A percentile compares a stretch with the other conserved stretches of the same genome.
phyloP scores from a whole-genome alignment of 768 basidiomycete genomes.

The Pluteus cervinus region DNA sequence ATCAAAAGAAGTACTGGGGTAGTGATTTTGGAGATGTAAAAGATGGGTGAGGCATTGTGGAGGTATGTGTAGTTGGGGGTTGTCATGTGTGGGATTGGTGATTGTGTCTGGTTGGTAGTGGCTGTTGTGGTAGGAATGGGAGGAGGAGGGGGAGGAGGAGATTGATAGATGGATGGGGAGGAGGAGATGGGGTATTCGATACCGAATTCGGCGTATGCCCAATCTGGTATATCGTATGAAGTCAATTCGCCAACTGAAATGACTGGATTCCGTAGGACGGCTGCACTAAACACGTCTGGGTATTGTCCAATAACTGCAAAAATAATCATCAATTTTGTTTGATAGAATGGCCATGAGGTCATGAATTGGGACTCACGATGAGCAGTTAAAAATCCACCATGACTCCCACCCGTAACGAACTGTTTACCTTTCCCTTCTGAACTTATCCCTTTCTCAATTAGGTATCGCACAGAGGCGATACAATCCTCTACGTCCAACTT shows the following conservation, averaged over 20 bases:
- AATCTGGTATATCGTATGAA: constrained; percentile 64
- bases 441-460: constrained; percentile 45
- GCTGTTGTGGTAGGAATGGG: constrained; percentile 1
- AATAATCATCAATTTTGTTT: not conserved
- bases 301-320: constrained; percentile 53
- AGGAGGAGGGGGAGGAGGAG: constrained; percentile 3
- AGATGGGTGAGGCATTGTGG: constrained; percentile 49
- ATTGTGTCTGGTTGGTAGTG: constrained; percentile 1
- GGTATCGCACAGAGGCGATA: constrained; percentile 44
- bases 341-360: not conserved
- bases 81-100: constrained; percentile 31
- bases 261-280: constrained; percentile 65
- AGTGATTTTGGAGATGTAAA: constrained; percentile 41
- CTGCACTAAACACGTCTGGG: constrained; percentile 57
- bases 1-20: constrained; percentile 53
- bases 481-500: constrained; percentile 62
- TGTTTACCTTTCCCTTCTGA: constrained; percentile 42
- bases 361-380: constrained; percentile 40
- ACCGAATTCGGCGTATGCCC: constrained; percentile 49
- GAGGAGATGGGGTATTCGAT: constrained; percentile 33
- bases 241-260: constrained; percentile 52
- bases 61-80: constrained; percentile 38
- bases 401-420: constrained; percentile 59
- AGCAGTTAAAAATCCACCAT: constrained; percentile 60
- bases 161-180: constrained; percentile 15